These are phyloP conservation scores for Ramichloridium luteum DNA, from an alignment of 2,329 filamentous ascomycete species.

Conservation along the genomic window DNA sequence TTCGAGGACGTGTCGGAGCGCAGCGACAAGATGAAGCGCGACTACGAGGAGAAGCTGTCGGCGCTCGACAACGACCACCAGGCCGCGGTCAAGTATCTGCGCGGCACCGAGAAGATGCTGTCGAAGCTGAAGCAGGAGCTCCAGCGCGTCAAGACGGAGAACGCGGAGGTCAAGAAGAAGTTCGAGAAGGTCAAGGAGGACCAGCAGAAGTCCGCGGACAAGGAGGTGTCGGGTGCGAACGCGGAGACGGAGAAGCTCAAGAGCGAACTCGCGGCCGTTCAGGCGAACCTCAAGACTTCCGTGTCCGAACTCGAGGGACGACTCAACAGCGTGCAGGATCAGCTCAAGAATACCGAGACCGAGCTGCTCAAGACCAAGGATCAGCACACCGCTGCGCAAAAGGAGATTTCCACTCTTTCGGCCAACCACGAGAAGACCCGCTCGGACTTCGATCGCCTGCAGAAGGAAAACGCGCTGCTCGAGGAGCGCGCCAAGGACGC, in stretches of 20 bases:
- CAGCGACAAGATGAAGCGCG: constrained; percentile 72
- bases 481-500: constrained; percentile 80
- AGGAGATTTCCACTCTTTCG: constrained; percentile 43
- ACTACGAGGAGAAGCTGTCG: constrained; percentile 84
- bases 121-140: constrained; percentile 97
- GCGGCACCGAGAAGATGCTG: constrained; percentile 97
- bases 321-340: constrained; percentile 54
- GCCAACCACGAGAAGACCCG: constrained; percentile 34
- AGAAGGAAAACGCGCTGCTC: constrained; percentile 66
- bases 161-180: constrained; percentile 69
- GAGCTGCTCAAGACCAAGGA: constrained; percentile 58
- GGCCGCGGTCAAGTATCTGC: constrained; percentile 94
- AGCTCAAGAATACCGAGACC: constrained; percentile 52
- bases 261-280: constrained; percentile 54
- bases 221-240: constrained; percentile 45
- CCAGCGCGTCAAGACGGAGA: constrained; percentile 80
- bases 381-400: constrained; percentile 28
- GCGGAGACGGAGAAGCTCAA: constrained; percentile 57
- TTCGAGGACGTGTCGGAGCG: constrained; percentile 69
- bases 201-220: constrained; percentile 39
- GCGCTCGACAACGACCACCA: constrained; percentile 96
- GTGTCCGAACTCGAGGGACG: constrained; percentile 59
- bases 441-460: constrained; percentile 66
- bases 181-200: constrained; percentile 37
- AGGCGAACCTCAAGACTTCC: constrained; percentile 55